Evolutionary conservation across 1,284 basidiomycete genomes (phyloP), one percentile per base, ranked within the genome.

Genomic region (Austropuccinia psidii): DNA sequence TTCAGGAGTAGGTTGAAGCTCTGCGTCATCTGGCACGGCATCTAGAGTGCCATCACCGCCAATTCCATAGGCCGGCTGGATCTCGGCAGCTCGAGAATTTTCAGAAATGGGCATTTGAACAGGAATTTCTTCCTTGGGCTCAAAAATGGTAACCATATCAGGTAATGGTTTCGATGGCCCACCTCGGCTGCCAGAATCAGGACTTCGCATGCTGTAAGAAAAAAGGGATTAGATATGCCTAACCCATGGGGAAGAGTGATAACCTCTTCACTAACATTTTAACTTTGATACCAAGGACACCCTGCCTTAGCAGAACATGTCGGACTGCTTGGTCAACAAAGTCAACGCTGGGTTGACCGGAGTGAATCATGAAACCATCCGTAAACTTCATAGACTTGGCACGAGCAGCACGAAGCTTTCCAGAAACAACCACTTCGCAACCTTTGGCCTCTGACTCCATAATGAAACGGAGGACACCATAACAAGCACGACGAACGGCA

Each of bases 371-470:
- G 89, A 97, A 98, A 68, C 96, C 96, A 81, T 98, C 96, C 82
- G 94, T 97, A 86, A 99, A 98, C 85, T 99, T 99, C 96, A 98
- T 98, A 61, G 92, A 91, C 85, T 99, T 99, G 81, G 96, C 96
- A 87, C 94, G 93, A 79, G 96, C 96, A 79, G 95, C 96, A 83
- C 96, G 93, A 80, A 99, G 91, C 85, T 99, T 99, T 82, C 96
- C 96, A 77, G 95, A 98, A 77, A 99, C 93, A 81, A 98, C 92
- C 77, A 99, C 96, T 84, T 99, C 96, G 82, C 94, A 98, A 84
- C 96, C 96, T 86, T 98, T 98, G 79, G 96, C 96, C 79, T 92
- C 92, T 75, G 94, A 97, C 85, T 99, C 96, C 96, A 99, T 99
- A 79, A 99, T 93, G 86, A 98, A 99, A 80, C 96, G 93, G 81